These are phyloP conservation scores for Penicillium expansum DNA, from an alignment of 2,329 filamentous ascomycete genomes.

Conservation along the genomic window DNA sequence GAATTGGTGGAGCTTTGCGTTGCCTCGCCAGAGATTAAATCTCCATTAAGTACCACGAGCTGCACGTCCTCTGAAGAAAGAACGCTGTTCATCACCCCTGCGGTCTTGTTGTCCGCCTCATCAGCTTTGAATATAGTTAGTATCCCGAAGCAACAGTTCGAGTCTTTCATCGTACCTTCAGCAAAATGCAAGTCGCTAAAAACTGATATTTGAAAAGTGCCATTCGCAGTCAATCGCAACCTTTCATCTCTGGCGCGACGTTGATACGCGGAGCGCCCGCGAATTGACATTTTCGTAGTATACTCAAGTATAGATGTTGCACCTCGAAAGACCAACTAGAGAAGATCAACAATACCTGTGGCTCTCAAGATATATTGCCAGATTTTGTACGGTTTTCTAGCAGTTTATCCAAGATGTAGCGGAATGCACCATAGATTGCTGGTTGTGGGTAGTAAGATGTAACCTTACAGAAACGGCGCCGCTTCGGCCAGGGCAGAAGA, in stretches of 20 bases:
- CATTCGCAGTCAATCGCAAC: constrained; percentile 24
- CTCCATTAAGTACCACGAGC: constrained; percentile 68
- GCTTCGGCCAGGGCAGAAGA: neutral
- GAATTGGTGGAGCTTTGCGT: constrained; percentile 53
- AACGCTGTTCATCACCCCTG: constrained; percentile 57
- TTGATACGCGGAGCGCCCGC: neutral
- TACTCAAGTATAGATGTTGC: neutral
- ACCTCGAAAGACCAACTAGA: neutral
- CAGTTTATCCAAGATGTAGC: neutral
- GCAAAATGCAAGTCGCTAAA: constrained; percentile 72
- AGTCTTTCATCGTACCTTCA: constrained; percentile 54
- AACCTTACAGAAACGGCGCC: constrained; percentile 4
- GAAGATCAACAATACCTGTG: neutral
- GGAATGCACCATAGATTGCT: neutral
- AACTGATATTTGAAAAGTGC: constrained; percentile 52
- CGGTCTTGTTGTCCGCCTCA: constrained; percentile 55
- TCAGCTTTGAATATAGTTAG: constrained; percentile 11
- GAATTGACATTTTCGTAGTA: neutral
- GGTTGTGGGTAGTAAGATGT: neutral
- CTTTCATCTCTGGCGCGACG: neutral
- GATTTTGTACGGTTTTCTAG: neutral
- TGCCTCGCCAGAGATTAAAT: constrained; percentile 68
- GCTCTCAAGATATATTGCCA: neutral
- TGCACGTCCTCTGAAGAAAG: constrained; percentile 57
- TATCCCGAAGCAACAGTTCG: constrained; percentile 43